Evolutionary conservation across 352 stramenopile genomes (phyloP), one percentile per base, ranked within the genome.

Genomic region (Saprolegnia diclina): DNA sequence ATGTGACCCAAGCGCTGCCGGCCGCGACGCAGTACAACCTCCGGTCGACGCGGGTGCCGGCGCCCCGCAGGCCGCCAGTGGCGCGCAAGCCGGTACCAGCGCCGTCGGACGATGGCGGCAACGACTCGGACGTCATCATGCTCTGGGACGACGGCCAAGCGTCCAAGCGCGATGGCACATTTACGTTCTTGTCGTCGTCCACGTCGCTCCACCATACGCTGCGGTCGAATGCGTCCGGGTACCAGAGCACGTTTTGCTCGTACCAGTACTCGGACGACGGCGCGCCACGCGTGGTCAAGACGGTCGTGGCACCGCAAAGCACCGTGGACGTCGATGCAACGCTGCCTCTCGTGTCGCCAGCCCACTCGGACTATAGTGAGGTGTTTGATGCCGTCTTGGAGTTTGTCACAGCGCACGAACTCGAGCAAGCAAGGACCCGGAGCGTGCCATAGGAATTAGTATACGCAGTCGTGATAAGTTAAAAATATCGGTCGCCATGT

Each of bases 121-220:
- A 40, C 35, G 52, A 59, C 11, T 59, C 52, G 11, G 52, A 59
- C 11, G 52, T 59, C 16, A 59, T 59, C 9, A 59, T 59, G 52
- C 52, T 59, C 35, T 59, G 52, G 52, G 52, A 59, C 52, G 52
- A 59, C 35, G 52, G 52, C 19, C 52, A 59, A 59, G 52, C n/a
- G 7, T 59, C 52, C 24, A 59, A 59, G 38, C 62, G 29, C 37
- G 63, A 26, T 4, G 63, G 44, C 13, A 69, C 63, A 3, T 69
- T 69, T 45, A 69, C 63, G 26, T 69, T 69, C 52, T 52, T 69
- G 29, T 61, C 42, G 18, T 69, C 63, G 1, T 61, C 24, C n/a
- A 52, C 42, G 22, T 61, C 63, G 38, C 19, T 69, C 44, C 63
- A 66, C 52, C 52, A 59, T 24, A 59, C 52, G 11, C 35, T 59